These are phyloP conservation scores for Wallacemonas collosoma DNA, from an alignment of 208 protist species.

Conservation along the genomic window DNA sequence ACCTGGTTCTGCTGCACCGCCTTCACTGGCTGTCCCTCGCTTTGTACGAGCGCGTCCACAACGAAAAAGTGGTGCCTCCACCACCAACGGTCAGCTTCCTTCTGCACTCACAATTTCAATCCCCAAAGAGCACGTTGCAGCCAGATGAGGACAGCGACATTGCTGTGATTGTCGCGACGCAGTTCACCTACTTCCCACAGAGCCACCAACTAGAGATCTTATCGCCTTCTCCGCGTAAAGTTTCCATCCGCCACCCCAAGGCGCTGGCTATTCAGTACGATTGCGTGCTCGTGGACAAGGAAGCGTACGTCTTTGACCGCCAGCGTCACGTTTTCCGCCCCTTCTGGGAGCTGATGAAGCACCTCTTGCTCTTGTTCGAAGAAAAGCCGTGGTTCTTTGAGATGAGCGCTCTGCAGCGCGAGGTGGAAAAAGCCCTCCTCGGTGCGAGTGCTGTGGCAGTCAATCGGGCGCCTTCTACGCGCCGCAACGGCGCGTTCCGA, in stretches of 20 bases:
- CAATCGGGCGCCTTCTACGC: not conserved
- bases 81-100: slow-evolving; percentile 61
- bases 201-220: slow-evolving; percentile 36
- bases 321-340: slow-evolving; percentile 36
- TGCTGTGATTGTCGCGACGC: slow-evolving; percentile 44
- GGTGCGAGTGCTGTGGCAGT: not conserved
- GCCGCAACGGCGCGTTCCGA: not conserved
- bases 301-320: slow-evolving; percentile 42
- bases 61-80: slow-evolving; percentile 40
- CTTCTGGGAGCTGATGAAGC: slow-evolving; percentile 44
- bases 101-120: slow-evolving; percentile 22
- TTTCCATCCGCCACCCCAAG: slow-evolving; percentile 43
- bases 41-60: slow-evolving; percentile 37
- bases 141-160: slow-evolving; percentile 51
- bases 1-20: slow-evolving; percentile 35
- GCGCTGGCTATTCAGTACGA: slow-evolving; percentile 25
- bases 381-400: slow-evolving; percentile 48
- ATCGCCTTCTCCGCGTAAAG: slow-evolving; percentile 23
- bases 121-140: slow-evolving; percentile 14
- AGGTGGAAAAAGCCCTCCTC: slow-evolving; percentile 30
- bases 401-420: slow-evolving; percentile 28
- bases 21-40: slow-evolving; percentile 58
- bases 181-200: slow-evolving; percentile 59
- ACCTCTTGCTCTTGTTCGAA: slow-evolving; percentile 38
- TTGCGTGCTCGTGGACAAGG: slow-evolving; percentile 40